phyloP scores from a whole-genome alignment of 2,329 filamentous ascomycete genomes.

The Cordyceps cicadae region DNA sequence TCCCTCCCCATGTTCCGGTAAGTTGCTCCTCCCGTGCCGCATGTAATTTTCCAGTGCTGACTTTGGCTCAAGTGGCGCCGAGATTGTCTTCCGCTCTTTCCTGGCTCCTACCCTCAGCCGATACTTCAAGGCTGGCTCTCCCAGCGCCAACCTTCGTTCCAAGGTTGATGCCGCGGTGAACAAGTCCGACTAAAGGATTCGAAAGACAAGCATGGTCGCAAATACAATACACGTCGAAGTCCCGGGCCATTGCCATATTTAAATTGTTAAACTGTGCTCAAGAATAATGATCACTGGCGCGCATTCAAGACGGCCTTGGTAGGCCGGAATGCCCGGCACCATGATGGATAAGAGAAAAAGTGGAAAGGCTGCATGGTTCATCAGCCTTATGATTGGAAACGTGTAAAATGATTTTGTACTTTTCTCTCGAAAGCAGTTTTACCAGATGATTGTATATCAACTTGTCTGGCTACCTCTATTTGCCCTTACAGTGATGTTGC shows the following conservation, averaged over 20 bases:
- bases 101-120: constrained; percentile 83
- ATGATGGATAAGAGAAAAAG: constrained; percentile 6
- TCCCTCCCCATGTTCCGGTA: constrained; percentile 90
- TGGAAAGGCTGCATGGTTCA: background rate
- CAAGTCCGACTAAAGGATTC: constrained; percentile 52
- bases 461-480: background rate
- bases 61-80: constrained; percentile 62
- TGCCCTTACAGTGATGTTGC: background rate
- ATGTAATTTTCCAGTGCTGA: constrained; percentile 9
- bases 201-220: constrained; percentile 11
- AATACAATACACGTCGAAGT: background rate
- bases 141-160: constrained; percentile 78
- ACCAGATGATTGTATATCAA: background rate
- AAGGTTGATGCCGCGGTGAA: constrained; percentile 73
- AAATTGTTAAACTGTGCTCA: background rate
- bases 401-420: constrained; percentile 11
- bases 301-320: background rate
- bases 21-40: constrained; percentile 27
- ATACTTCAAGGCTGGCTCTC: constrained; percentile 73
- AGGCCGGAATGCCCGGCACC: background rate
- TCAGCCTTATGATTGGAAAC: constrained; percentile 8
- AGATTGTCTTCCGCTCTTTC: constrained; percentile 95
- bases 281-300: background rate
- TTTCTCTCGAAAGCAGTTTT: background rate
- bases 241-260: background rate